A percentile compares a stretch with the other conserved stretches of the same genome.
Conservation (phyloP, 352 stramenopile genomes). For the Phytophthora sojae region DNA sequence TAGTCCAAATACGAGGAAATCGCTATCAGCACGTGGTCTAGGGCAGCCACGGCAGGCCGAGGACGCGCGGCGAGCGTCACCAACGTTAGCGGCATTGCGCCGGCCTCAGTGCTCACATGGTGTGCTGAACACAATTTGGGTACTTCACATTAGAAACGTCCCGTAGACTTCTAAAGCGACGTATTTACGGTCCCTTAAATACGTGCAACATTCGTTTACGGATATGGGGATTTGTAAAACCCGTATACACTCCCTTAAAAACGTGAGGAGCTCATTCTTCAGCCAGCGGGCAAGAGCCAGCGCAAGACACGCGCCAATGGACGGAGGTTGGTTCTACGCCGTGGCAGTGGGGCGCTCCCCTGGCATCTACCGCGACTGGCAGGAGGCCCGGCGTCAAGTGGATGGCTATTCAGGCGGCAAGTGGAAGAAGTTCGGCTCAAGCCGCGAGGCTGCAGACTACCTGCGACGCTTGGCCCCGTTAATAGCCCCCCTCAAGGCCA, state of each 20-base stretch:
- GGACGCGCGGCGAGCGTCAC: neutral
- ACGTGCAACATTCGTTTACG: no score
- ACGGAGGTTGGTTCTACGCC: neutral
- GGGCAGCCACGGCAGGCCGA: neutral
- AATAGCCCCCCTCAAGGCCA: no score
- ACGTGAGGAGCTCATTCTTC: no score
- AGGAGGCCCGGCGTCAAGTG: neutral
- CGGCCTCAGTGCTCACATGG: no score
- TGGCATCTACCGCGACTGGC: neutral
- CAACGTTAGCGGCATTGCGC: neutral
- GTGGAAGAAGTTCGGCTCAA: conserved; percentile 12
- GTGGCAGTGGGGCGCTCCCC: neutral
- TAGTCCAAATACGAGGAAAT: conserved; percentile 2
- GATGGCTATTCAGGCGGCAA: neutral
- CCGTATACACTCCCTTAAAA: no score
- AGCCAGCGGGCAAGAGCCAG: no score
- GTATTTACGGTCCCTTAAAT: no score
- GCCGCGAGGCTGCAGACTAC: no score
- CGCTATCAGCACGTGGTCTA: neutral
- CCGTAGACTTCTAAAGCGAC: no score
- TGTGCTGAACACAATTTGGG: no score
- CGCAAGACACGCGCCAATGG: neutral
- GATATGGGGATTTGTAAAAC: no score
- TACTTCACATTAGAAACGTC: neutral
- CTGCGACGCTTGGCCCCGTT: no score